A percentile compares a stretch with the other conserved stretches of the same genome.
These are phyloP conservation scores for Marasmius fiardii DNA, from an alignment of 1,284 basidiomycete genomes.

Conservation along the genomic window DNA sequence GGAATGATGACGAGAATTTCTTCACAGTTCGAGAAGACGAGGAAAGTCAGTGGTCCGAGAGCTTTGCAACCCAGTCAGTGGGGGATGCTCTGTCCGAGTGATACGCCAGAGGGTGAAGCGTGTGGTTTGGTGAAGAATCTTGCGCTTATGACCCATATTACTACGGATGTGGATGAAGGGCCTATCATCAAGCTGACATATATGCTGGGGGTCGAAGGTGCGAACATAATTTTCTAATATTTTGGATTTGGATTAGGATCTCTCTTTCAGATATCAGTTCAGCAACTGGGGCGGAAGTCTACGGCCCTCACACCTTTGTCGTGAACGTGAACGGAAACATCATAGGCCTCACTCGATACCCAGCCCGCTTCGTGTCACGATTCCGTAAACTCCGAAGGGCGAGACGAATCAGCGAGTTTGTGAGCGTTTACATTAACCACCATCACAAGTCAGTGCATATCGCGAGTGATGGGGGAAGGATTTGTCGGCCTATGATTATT, in stretches of 20 bases:
- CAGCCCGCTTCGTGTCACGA: conserved; percentile 82
- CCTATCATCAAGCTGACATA: conserved; percentile 90
- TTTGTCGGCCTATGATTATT: conserved; percentile 98
- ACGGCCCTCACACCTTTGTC: conserved; percentile 87
- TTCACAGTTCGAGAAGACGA: conserved; percentile 98
- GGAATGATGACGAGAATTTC: conserved; percentile 99
- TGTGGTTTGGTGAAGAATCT: conserved; percentile 99
- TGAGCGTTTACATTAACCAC: conserved; percentile 95
- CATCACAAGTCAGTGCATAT: conserved; percentile 97
- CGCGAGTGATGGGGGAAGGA: conserved; percentile 95
- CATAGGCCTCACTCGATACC: conserved; percentile 88
- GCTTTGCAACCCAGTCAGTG: conserved; percentile 98
- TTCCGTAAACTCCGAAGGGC: conserved; percentile 93
- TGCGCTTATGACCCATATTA: conserved; percentile 99
- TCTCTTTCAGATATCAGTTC: conserved; percentile 78
- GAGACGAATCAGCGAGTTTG: conserved; percentile 93
- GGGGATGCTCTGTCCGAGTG: conserved; percentile 98
- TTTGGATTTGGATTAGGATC: conserved; percentile 11
- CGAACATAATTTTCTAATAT: conserved; percentile 18
- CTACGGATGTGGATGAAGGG: conserved; percentile 96
- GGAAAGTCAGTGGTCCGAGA: conserved; percentile 97
- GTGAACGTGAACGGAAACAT: conserved; percentile 98
- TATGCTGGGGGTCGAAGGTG: conserved; percentile 94
- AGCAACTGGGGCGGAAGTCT: conserved; percentile 94
- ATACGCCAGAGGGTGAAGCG: conserved; percentile 99